Percentiles rank a stretch among this genome's conserved stretches.
Evolutionary conservation across 495 filamentous ascomycete genomes (phyloP).

Genomic region (Hypoxylon fuscum): DNA sequence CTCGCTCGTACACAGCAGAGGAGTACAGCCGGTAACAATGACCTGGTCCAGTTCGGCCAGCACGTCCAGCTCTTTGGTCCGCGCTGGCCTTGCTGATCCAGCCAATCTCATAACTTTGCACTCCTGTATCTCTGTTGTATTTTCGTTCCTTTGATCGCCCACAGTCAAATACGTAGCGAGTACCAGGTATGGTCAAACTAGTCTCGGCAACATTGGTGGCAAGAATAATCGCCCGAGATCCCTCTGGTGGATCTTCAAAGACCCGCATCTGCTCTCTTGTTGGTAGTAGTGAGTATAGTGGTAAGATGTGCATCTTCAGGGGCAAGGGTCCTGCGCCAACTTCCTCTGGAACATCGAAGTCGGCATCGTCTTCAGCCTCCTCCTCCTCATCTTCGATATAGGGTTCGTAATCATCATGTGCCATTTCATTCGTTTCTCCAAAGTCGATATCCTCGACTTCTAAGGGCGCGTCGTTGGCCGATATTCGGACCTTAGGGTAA

Average conservation of each 20-base stretch:
- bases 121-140: conserved; percentile 83
- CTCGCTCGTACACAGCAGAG: conserved; percentile 90
- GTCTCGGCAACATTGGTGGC: conserved; percentile 99
- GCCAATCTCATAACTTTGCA: conserved; percentile 92
- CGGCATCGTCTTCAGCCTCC: conserved; percentile 65
- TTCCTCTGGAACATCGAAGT: conserved; percentile 65
- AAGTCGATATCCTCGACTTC: conserved; percentile 91
- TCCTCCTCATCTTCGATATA: conserved; percentile 59
- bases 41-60: conserved; percentile 93
- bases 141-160: conserved; percentile 91
- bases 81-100: conserved; percentile 99
- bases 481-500: conserved; percentile 74
- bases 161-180: conserved; percentile 93
- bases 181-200: conserved; percentile 93
- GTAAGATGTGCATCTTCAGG: conserved; percentile 81
- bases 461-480: conserved; percentile 78
- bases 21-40: conserved; percentile 96
- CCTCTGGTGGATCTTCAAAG: conserved; percentile 88
- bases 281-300: conserved; percentile 93
- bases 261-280: conserved; percentile 91
- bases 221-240: conserved; percentile 85
- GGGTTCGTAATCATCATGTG: conserved; percentile 47
- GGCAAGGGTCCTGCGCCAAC: conserved; percentile 59
- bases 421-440: conserved; percentile 64
- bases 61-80: conserved; percentile 90